Evolutionary conservation across 768 basidiomycete species (phyloP).

Genomic region (Lepiota venenata): DNA sequence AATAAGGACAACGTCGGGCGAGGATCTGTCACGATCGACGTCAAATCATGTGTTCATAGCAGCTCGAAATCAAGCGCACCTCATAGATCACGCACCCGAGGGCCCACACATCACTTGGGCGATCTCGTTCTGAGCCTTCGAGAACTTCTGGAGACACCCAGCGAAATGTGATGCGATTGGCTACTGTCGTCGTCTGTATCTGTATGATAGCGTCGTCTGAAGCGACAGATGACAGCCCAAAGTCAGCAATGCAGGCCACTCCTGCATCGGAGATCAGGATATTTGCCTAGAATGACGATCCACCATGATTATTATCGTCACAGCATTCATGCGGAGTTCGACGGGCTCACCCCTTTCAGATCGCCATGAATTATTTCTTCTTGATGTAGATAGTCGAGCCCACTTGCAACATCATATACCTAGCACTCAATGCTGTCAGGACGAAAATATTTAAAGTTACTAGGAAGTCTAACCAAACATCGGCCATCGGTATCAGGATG

Average conservation of each 20-base stretch:
- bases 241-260: constrained; percentile 16
- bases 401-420: constrained; percentile 13
- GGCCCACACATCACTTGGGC: constrained; percentile 17
- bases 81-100: constrained; percentile 18
- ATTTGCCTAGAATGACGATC: constrained; percentile 9
- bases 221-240: background rate
- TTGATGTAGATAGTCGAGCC: constrained; percentile 15
- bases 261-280: constrained; percentile 12
- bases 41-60: too few relatives aligned
- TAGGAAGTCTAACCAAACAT: background rate
- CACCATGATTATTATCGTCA: background rate
- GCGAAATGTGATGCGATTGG: constrained; percentile 8
- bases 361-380: constrained; percentile 17
- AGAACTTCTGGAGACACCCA: constrained; percentile 21
- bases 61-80: background rate
- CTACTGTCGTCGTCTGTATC: background rate
- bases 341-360: constrained; percentile 15
- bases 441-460: background rate
- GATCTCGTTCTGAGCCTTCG: background rate
- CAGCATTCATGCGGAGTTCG: background rate
- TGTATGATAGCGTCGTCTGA: constrained; percentile 5
- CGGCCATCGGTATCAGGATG: background rate
- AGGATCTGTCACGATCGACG: too few relatives aligned
- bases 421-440: background rate
- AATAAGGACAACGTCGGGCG: too few relatives aligned